These are phyloP conservation scores for Agaricus subrufescens DNA, from an alignment of 768 basidiomycete species.

Conservation along the genomic window DNA sequence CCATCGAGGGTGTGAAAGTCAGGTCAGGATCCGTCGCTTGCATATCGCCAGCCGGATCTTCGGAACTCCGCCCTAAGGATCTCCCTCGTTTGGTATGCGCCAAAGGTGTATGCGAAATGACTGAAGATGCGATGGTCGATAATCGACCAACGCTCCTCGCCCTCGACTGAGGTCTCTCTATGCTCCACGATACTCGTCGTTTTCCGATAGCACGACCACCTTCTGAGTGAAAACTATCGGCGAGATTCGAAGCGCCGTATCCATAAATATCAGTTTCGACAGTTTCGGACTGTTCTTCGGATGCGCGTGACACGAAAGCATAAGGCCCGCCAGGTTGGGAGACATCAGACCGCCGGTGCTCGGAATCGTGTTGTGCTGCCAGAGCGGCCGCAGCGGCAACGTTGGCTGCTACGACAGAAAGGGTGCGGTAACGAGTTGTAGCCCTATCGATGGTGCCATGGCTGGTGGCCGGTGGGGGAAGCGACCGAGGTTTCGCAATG, in stretches of 20 bases:
- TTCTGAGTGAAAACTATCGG: constrained; percentile 79
- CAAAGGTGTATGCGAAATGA: constrained; percentile 6
- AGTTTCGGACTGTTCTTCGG: background rate
- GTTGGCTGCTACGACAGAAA: constrained; percentile 66
- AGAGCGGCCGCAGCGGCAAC: constrained; percentile 69
- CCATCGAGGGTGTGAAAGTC: constrained; percentile 7
- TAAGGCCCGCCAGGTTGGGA: constrained; percentile 2
- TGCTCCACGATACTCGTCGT: constrained; percentile 67
- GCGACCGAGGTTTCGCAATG: constrained; percentile 26
- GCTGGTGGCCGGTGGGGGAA: constrained; percentile 32
- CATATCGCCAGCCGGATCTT: constrained; percentile 15
- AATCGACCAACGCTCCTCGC: constrained; percentile 42
- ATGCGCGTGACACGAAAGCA: constrained; percentile 10
- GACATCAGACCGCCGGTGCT: constrained; percentile 8
- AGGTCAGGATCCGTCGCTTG: constrained; percentile 12
- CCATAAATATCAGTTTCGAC: constrained; percentile 46
- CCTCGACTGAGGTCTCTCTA: constrained; percentile 41
- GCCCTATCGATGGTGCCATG: constrained; percentile 39
- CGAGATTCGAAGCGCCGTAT: constrained; percentile 49
- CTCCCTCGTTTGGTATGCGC: constrained; percentile 30
- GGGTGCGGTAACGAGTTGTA: constrained; percentile 60
- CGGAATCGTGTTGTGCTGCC: constrained; percentile 46
- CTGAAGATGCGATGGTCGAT: constrained; percentile 27
- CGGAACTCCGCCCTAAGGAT: constrained; percentile 34
- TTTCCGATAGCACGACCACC: constrained; percentile 37